phyloP scores from a whole-genome alignment of 768 basidiomycete genomes.

The Clavaria fumosa region DNA sequence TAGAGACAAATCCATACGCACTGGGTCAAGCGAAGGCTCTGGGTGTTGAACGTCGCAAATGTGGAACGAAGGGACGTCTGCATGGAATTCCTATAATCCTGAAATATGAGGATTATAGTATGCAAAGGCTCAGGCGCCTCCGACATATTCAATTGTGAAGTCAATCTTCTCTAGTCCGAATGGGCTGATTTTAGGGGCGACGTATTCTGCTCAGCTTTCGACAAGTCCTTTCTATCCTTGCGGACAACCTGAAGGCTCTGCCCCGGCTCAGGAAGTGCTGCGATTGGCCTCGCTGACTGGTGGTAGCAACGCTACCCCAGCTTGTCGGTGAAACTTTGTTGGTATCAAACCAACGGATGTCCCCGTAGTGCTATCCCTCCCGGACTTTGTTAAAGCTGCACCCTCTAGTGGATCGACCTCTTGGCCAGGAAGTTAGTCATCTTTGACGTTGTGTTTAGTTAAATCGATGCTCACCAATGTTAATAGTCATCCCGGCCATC shows the following conservation, averaged over 20 bases:
- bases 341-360: constrained; percentile 50
- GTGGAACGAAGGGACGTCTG: constrained; percentile 29
- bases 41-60: constrained; percentile 27
- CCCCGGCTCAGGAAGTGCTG: constrained; percentile 34
- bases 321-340: constrained; percentile 35
- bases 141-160: constrained; percentile 20
- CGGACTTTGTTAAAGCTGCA: too few relatives aligned
- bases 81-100: constrained; percentile 41
- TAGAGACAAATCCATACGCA: constrained; percentile 42
- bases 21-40: constrained; percentile 34
- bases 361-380: too few relatives aligned
- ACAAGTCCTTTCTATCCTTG: constrained; percentile 43
- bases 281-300: constrained; percentile 37
- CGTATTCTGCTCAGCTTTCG: constrained; percentile 34
- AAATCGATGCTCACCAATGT: neutral
- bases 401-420: too few relatives aligned
- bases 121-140: constrained; percentile 22
- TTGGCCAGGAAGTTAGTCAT: constrained; percentile 41
- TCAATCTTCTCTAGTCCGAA: constrained; percentile 38
- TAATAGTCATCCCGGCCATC: constrained; percentile 41
- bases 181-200: constrained; percentile 38
- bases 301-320: constrained; percentile 40
- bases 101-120: constrained; percentile 33
- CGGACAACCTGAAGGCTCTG: constrained; percentile 46
- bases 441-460: constrained; percentile 1